Evolutionary conservation across 345 rosid genomes (phyloP).

Genomic region (Leavenworthia alabamica): DNA sequence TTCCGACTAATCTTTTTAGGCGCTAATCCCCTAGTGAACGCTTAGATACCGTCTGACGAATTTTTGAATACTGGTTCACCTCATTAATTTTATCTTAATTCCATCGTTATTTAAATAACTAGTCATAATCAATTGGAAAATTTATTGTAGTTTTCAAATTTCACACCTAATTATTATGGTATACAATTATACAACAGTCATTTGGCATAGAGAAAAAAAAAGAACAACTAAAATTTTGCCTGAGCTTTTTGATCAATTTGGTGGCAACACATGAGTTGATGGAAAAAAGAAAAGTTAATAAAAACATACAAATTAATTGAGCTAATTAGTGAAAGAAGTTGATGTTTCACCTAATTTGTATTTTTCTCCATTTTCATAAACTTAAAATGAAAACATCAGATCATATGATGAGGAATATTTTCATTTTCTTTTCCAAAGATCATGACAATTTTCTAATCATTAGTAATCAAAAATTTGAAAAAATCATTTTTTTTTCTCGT

Average conservation of each 20-base stretch:
- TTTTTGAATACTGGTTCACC: too few species aligned
- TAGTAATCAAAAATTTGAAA: neutral
- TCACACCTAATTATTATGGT: neutral
- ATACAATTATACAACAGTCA: neutral
- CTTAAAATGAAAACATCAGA: conserved; percentile 10
- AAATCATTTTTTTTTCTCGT: too few species aligned
- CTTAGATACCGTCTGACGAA: too few species aligned
- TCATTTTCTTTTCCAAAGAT: conserved; percentile 1
- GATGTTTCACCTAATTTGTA: conserved; percentile 24
- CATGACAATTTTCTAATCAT: conserved; percentile 14
- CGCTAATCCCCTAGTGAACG: too few species aligned
- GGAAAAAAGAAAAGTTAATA: neutral
- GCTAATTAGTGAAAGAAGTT: conserved; percentile 6
- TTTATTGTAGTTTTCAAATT: neutral
- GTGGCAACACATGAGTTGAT: conserved; percentile 22
- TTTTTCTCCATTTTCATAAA: conserved; percentile 6
- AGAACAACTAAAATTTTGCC: neutral
- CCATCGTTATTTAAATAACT: neutral
- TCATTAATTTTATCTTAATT: neutral
- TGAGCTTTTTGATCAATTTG: conserved; percentile 28
- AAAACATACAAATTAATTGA: neutral
- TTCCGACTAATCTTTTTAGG: too few species aligned
- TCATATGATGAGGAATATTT: neutral
- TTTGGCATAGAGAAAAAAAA: neutral
- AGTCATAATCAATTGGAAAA: neutral